phyloP scores from a whole-genome alignment of 1,284 basidiomycete genomes.

The Cystobasidium pallidum region DNA sequence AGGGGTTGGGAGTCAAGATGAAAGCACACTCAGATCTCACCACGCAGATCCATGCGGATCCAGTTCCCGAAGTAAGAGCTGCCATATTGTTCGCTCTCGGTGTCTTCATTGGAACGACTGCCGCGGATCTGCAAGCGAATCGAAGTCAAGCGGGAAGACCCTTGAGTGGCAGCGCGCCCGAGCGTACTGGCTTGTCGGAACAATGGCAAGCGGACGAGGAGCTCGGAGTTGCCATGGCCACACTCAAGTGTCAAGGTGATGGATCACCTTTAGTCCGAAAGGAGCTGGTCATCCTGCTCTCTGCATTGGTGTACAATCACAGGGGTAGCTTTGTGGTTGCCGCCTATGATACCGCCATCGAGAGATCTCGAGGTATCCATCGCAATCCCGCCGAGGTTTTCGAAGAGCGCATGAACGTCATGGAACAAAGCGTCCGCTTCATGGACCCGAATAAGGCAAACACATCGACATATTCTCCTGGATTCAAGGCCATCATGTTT shows the following conservation, averaged over 20 bases:
- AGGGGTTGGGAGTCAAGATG: slow-evolving; percentile 77
- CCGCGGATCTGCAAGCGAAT: slow-evolving; percentile 60
- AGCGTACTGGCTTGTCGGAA: slow-evolving; percentile 75
- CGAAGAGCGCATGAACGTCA: slow-evolving; percentile 49
- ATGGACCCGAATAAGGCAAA: slow-evolving; percentile 49
- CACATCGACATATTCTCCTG: slow-evolving; percentile 48
- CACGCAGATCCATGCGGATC: slow-evolving; percentile 76
- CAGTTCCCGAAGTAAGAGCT: slow-evolving; percentile 88
- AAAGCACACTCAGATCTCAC: slow-evolving; percentile 80
- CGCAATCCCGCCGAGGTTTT: slow-evolving; percentile 62
- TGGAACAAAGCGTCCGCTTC: slow-evolving; percentile 49
- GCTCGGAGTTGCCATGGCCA: slow-evolving; percentile 63
- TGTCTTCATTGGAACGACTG: slow-evolving; percentile 89
- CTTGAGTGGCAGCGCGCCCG: slow-evolving; percentile 58
- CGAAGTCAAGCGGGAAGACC: slow-evolving; percentile 66
- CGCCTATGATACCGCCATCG: slow-evolving; percentile 82
- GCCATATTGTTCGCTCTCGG: slow-evolving; percentile 90
- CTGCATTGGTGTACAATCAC: slow-evolving; percentile 93
- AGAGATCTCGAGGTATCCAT: slow-evolving; percentile 66
- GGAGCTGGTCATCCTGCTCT: slow-evolving; percentile 88
- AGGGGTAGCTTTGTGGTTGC: slow-evolving; percentile 93
- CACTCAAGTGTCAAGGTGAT: slow-evolving; percentile 62
- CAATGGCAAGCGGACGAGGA: slow-evolving; percentile 68
- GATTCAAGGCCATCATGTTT: slow-evolving; percentile 52
- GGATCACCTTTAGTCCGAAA: slow-evolving; percentile 95